Conservation (phyloP, 768 basidiomycete species). For the Boletus pseudo-olivaceus region DNA sequence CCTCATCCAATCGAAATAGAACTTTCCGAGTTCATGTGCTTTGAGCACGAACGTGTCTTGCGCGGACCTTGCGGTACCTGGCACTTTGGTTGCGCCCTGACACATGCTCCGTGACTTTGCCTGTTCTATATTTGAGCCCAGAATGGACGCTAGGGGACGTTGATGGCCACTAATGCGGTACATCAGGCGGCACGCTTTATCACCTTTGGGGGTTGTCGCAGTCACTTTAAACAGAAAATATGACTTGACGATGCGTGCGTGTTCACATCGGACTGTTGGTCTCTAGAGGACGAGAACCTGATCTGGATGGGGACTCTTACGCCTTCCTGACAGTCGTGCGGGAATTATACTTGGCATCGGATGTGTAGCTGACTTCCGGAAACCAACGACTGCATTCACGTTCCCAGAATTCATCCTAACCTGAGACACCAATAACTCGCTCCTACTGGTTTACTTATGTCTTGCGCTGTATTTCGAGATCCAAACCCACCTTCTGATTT, state of each 20-base stretch:
- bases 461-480: background rate
- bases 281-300: background rate
- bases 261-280: background rate
- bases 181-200: background rate
- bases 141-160: background rate
- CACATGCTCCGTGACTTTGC: background rate
- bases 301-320: background rate
- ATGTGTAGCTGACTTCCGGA: background rate
- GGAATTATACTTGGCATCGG: background rate
- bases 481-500: background rate
- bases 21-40: background rate
- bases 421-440: no score
- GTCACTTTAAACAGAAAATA: background rate
- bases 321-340: no score
- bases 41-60: constrained; percentile 10
- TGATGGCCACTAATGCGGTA: background rate
- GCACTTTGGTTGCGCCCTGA: background rate
- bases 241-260: background rate
- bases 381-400: background rate
- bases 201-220: background rate
- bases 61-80: background rate
- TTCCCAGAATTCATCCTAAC: background rate
- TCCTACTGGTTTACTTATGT: background rate
- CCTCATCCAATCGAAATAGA: background rate
- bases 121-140: background rate